Percentiles rank a stretch among this genome's conserved stretches.
Conservation (phyloP, 805 yeast species). For the Helenozyma rhizophorensis region DNA sequence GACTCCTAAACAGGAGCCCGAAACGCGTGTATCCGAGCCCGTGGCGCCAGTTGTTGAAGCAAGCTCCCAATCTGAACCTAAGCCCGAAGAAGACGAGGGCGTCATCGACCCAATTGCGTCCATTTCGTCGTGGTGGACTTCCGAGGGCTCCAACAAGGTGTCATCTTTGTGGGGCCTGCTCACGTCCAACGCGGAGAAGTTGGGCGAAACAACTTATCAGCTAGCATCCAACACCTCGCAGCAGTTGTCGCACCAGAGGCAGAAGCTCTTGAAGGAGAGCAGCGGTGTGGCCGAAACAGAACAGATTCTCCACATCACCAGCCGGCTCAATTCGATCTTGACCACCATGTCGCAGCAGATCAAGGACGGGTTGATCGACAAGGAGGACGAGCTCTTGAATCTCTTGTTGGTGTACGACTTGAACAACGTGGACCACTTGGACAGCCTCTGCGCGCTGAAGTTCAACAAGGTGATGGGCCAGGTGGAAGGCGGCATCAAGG, state of each 20-base stretch:
- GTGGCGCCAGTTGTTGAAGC: background rate
- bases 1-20: background rate
- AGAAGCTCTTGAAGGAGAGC: slow-evolving; percentile 26
- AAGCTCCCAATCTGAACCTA: background rate
- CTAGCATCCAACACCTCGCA: slow-evolving; percentile 43
- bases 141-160: slow-evolving; percentile 62
- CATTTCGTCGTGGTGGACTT: slow-evolving; percentile 71
- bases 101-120: slow-evolving; percentile 60
- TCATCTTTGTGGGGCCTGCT: slow-evolving; percentile 68
- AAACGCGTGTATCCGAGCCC: background rate
- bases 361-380: slow-evolving; percentile 52
- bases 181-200: slow-evolving; percentile 43
- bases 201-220: slow-evolving; percentile 49
- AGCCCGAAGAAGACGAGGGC: slow-evolving; percentile 16
- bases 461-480: slow-evolving; percentile 65
- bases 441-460: slow-evolving; percentile 44
- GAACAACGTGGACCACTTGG: slow-evolving; percentile 46
- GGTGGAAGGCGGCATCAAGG: slow-evolving; percentile 73
- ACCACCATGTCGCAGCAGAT: slow-evolving; percentile 38
- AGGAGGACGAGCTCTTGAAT: slow-evolving; percentile 44
- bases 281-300: slow-evolving; percentile 20
- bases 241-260: slow-evolving; percentile 37
- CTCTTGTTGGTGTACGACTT: slow-evolving; percentile 59
- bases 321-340: slow-evolving; percentile 29
- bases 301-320: slow-evolving; percentile 25